Conservation (phyloP, 176 grass and related monocot genomes). For the Aegilops tauschii region DNA sequence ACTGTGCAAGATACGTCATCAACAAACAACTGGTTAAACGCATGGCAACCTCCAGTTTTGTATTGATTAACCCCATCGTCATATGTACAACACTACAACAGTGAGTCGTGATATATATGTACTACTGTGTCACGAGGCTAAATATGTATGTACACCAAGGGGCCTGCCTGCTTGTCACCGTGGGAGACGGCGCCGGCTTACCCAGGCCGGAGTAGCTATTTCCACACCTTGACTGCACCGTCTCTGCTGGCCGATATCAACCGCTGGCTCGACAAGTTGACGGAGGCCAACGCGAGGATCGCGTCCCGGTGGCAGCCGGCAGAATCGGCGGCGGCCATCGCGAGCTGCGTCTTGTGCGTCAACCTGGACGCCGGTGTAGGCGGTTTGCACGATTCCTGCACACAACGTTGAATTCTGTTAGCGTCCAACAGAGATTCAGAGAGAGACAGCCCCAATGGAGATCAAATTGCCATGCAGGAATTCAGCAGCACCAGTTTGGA, state of each 20-base stretch:
- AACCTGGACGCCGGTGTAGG: constrained; percentile 30
- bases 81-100: constrained; percentile 42
- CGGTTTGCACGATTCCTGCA: constrained; percentile 70
- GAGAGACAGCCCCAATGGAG: neutral
- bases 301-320: constrained; percentile 83
- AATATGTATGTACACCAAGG: constrained; percentile 37
- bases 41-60: neutral
- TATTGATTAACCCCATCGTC: neutral
- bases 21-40: neutral
- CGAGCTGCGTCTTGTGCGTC: constrained; percentile 67
- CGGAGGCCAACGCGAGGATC: constrained; percentile 71
- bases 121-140: neutral
- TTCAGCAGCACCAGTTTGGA: neutral
- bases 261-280: constrained; percentile 82
- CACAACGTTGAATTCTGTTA: neutral
- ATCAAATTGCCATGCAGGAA: neutral
- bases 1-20: too few species aligned
- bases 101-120: constrained; percentile 2
- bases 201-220: constrained; percentile 40
- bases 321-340: constrained; percentile 66
- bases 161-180: neutral
- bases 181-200: neutral
- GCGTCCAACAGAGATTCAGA: neutral
- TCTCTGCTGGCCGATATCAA: constrained; percentile 88
- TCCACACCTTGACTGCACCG: constrained; percentile 95